A percentile compares a stretch with the other conserved stretches of the same genome.
Conservation (phyloP, 2,329 filamentous ascomycete species). For the Cladosporium phlei region DNA sequence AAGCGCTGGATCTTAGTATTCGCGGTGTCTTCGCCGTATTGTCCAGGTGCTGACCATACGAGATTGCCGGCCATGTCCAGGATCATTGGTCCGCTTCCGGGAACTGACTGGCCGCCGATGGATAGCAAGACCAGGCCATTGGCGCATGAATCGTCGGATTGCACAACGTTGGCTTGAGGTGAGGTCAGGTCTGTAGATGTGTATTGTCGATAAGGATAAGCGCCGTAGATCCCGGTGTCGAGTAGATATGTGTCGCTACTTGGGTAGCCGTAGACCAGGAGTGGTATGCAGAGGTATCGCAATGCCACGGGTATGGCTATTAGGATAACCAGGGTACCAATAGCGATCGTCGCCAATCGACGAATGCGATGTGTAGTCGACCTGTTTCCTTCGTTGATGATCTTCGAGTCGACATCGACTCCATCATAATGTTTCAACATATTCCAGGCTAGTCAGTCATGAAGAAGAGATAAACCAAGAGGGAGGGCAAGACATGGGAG, state of each 20-base stretch:
- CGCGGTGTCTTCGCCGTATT: conserved; percentile 22
- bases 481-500: no score
- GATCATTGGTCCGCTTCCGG: conserved; percentile 23
- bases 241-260: background rate
- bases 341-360: background rate
- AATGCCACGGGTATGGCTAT: background rate
- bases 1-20: conserved; percentile 30
- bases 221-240: background rate
- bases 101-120: conserved; percentile 17
- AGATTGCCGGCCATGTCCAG: conserved; percentile 22
- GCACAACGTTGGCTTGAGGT: background rate
- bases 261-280: background rate
- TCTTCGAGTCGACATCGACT: background rate
- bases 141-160: background rate
- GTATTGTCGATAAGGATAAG: background rate
- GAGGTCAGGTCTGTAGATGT: background rate
- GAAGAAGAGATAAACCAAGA: no score
- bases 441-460: background rate
- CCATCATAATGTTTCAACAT: background rate
- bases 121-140: conserved; percentile 15
- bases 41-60: conserved; percentile 22
- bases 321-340: background rate
- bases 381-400: background rate
- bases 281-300: background rate
- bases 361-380: no score